These are phyloP conservation scores for Sphagnum magellanicum DNA, from an alignment of 228 moss, liverwort and hornwort genomes.

Conservation along the genomic window DNA sequence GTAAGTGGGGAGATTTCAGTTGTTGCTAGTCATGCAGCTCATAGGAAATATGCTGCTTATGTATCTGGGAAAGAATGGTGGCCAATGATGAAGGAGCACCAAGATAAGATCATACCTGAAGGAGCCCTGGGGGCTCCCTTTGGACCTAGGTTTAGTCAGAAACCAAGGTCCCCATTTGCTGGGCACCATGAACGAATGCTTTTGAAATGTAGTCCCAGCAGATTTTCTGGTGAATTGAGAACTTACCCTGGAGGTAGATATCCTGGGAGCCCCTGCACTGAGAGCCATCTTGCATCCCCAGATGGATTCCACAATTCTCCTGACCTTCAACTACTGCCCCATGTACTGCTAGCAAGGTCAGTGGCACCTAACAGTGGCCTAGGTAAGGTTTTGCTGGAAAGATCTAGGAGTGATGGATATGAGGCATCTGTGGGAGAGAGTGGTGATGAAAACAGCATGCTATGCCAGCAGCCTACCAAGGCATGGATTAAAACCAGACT, in stretches of 20 bases:
- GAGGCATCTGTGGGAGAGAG: slow-evolving; percentile 81
- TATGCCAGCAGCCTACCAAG: slow-evolving; percentile 32
- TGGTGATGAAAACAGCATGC: slow-evolving; percentile 55
- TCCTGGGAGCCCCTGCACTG: slow-evolving; percentile 38
- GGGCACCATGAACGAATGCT: slow-evolving; percentile 7
- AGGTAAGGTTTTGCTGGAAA: slow-evolving; percentile 11
- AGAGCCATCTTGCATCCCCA: slow-evolving; percentile 57
- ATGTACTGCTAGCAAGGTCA: slow-evolving; percentile 5
- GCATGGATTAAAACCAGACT: slow-evolving; percentile 48
- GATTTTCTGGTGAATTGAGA: slow-evolving; percentile 35
- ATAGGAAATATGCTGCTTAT: slow-evolving; percentile 39
- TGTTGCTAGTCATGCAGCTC: slow-evolving; percentile 42
- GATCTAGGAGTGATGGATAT: slow-evolving; percentile 59
- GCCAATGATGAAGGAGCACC: slow-evolving; percentile 22
- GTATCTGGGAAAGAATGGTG: slow-evolving; percentile 35
- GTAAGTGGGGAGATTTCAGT: slow-evolving; percentile 59
- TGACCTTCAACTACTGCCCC: slow-evolving; percentile 13
- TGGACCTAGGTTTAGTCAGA: neutral
- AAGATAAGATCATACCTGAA: slow-evolving; percentile 7
- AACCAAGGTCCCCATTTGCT: slow-evolving; percentile 1
- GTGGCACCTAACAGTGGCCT: slow-evolving; percentile 2
- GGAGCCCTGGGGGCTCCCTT: neutral
- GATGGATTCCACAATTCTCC: slow-evolving; percentile 41
- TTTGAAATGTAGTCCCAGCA: slow-evolving; percentile 32
- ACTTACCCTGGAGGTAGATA: slow-evolving; percentile 35